Base-by-base conservation (phyloP, 2,329 filamentous ascomycete genomes). In the Tolypocladium amazonense region DNA sequence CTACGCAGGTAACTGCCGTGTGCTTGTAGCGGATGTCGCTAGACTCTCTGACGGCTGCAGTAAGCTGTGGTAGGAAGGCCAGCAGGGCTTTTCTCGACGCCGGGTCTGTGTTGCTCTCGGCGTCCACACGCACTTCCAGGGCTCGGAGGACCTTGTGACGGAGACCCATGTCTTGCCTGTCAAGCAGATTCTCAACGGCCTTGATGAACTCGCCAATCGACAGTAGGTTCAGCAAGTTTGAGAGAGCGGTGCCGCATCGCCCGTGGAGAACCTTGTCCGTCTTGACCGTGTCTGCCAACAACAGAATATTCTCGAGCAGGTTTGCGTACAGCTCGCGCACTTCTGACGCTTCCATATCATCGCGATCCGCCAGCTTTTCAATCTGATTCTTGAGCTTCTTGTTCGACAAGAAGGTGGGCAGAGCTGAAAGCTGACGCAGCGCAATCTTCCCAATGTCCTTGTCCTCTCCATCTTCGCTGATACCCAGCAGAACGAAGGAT, bases 131-230 rank as follows among this genome's bases (percentile, higher is more conserved):
- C 58, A 86, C 79, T 69, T 95, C 90, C 25, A 99, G 82, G 1
- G 93, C 89, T 61, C 82, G 87, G 62, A 93, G 83, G 56, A 92
- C 90, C 75, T 90, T 92, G 64, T 88, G 86, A 1, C 89, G 88
- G 57, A 93, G 79, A 56, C 89, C 84, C 65, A 90, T 81, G 64
- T 91, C 87, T 7, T 89, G 85, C 56, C 88, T 84, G 65, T 89
- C 84, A 41, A 97, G 84, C 37, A 99, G 80, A 35, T 86, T 84
- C 70, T 96, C 90, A 47, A 95, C 88, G 12, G 92, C 89, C 71
- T 90, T 90, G 72, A 97, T 86, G 72, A 97, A 94, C 73, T 97
- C 91, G 58, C 86, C 81, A 3, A 93, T 92, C 0, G 92, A 93
- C 50, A 96, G 80, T 8, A 97, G 82, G 63, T 90, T 88, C 57